Percentiles rank a stretch among this genome's conserved stretches.
Evolutionary conservation across 441 rosid genomes (phyloP).

Genomic region (Kokia cookei): DNA sequence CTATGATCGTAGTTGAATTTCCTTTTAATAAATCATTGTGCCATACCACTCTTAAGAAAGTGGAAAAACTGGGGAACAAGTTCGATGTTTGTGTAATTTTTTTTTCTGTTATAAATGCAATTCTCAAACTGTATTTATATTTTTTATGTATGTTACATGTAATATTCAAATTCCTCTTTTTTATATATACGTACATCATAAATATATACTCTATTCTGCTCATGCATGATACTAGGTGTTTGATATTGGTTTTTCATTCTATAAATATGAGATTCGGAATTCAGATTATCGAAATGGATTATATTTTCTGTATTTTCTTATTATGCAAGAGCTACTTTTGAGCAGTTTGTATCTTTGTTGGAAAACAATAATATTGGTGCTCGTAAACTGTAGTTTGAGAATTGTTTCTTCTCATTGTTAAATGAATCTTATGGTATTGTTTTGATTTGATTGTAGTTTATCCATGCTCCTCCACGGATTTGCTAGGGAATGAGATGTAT

Average conservation of each 20-base stretch:
- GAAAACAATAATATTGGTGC: neutral
- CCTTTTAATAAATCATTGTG: neutral
- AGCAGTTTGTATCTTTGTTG: neutral
- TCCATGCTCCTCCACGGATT: neutral
- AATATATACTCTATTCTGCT: neutral
- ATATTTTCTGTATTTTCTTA: neutral
- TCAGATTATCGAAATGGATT: neutral
- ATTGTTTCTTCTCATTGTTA: too few relatives aligned
- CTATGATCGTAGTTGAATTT: neutral
- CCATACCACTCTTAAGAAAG: neutral
- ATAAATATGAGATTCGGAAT: neutral
- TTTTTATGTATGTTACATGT: neutral
- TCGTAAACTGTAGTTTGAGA: neutral
- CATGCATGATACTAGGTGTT: neutral
- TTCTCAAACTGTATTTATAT: neutral
- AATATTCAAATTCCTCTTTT: neutral
- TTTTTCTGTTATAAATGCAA: neutral
- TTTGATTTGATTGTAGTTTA: neutral
- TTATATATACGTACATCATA: neutral
- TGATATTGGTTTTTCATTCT: neutral
- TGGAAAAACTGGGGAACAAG: neutral
- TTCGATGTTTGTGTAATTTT: neutral
- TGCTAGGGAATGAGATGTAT: neutral
- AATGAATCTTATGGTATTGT: neutral
- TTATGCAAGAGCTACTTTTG: neutral